Evolutionary conservation across 2,329 filamentous ascomycete genomes (phyloP), one percentile per base, ranked within the genome.

Genomic region (Colletotrichum tamarilloi): DNA sequence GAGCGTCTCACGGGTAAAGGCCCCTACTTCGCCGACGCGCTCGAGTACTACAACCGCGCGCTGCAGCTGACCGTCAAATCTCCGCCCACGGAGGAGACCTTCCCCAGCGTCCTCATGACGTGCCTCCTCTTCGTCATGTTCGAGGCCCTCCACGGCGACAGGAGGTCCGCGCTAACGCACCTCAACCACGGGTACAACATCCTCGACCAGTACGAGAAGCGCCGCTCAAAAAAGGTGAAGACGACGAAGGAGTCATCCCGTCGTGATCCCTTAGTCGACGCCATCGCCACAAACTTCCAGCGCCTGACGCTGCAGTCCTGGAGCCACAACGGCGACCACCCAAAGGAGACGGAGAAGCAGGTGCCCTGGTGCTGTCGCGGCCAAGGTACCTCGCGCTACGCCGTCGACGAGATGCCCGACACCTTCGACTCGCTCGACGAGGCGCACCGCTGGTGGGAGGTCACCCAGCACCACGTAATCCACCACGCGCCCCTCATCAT

Each of bases 121-220:
- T 84, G 83, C 0, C 76, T 85, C 3, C 74, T 85, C 1, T 85
- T 85, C 65, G 81, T 85, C 49, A 84, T 82, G 75, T 84, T 85
- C 63, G 83, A 85, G 58, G 76, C 82, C 2, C 81, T 83, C 74
- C 77, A 83, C 4, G 83, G 83, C 3, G 84, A 84, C n/a, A 79
- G 81, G 71, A 79, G 82, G 1, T 81, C 81, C 3, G 82, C 83
- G 5, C 76, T 85, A 22, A 84, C 83, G 62, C 83, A 85, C 65
- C 76, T 84, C 53, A 83, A 78, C 2, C 80, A 84, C 42, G 83
- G 83, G 19, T 55, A 24, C 42, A 53, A 63, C 2, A 55, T 75
- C 0, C n/a, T 73, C 1, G 69, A 67, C 4, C 68, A 74, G 24
- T 62, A 63, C 62, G 68, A 62, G 35, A 26, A 55, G 6, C 66